phyloP scores from a whole-genome alignment of 768 basidiomycete species.

The Hysterangium stoloniferum region DNA sequence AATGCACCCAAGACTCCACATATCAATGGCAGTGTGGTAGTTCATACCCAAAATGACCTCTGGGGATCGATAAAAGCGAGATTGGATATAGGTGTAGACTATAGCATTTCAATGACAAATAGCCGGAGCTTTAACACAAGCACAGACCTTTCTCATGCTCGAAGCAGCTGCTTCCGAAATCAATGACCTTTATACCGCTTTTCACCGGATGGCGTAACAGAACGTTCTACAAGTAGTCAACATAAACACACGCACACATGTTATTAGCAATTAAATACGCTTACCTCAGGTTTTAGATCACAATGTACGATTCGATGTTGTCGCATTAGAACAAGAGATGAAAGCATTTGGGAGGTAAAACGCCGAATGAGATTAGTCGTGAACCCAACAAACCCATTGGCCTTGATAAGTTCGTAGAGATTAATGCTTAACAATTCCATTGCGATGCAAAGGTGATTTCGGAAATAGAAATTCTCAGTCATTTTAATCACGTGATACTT shows the following conservation, averaged over 20 bases:
- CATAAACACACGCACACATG: slow-evolving; percentile 6
- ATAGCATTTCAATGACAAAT: slow-evolving; percentile 3
- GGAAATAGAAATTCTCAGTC: slow-evolving; percentile 98
- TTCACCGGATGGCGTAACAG: slow-evolving; percentile 90
- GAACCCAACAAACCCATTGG: slow-evolving; percentile 98
- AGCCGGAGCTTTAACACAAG: not conserved
- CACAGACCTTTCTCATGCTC: slow-evolving; percentile 94
- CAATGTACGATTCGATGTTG: slow-evolving; percentile 98
- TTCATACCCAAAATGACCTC: slow-evolving; percentile 99
- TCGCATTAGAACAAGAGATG: slow-evolving; percentile 87
- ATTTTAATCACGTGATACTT: slow-evolving; percentile 97
- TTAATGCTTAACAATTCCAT: slow-evolving; percentile 98
- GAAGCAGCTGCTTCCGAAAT: slow-evolving; percentile 97
- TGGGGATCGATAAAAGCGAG: slow-evolving; percentile 98
- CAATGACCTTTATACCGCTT: slow-evolving; percentile 96
- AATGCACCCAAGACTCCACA: slow-evolving; percentile 99
- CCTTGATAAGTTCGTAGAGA: slow-evolving; percentile 97
- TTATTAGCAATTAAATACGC: slow-evolving; percentile 18
- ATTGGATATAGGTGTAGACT: slow-evolving; percentile 99
- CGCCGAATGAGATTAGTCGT: slow-evolving; percentile 90
- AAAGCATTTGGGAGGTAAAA: slow-evolving; percentile 92
- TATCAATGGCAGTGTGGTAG: slow-evolving; percentile 98
- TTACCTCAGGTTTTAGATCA: slow-evolving; percentile 95
- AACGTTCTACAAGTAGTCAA: slow-evolving; percentile 62
- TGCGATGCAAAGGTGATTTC: slow-evolving; percentile 94